These are phyloP conservation scores for Xerocomellus chrysenteron DNA, from an alignment of 768 basidiomycete genomes.

Conservation along the genomic window DNA sequence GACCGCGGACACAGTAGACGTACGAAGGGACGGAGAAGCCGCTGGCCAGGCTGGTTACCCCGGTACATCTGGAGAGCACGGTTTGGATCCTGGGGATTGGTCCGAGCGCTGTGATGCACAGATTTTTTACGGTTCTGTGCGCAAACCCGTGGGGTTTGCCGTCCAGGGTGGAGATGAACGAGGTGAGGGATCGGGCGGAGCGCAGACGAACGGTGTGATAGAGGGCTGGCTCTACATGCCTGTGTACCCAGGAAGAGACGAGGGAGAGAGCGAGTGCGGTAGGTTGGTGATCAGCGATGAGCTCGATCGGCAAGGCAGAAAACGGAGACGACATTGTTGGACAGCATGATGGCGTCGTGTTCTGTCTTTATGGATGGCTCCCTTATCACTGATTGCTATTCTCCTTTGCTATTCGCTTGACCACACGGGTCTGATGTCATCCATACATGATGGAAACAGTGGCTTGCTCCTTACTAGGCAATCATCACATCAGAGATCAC, in stretches of 20 bases:
- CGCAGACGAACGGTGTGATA: slow-evolving; percentile 2
- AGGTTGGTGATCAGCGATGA: slow-evolving; percentile 22
- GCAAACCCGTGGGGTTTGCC: background rate
- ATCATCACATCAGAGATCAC: background rate
- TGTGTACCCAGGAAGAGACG: background rate
- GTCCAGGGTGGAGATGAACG: background rate
- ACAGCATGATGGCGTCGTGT: background rate
- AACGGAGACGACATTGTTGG: slow-evolving; percentile 9
- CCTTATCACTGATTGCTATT: background rate
- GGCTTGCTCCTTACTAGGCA: no score
- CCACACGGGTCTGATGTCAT: background rate
- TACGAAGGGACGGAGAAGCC: no score
- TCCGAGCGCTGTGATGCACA: slow-evolving; percentile 2
- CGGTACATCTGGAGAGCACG: background rate
- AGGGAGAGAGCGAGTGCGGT: background rate
- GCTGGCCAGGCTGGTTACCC: background rate
- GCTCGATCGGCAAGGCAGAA: slow-evolving; percentile 31
- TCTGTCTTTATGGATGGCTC: background rate
- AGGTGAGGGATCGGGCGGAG: background rate
- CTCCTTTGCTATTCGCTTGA: background rate
- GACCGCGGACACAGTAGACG: no score
- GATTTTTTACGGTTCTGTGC: background rate
- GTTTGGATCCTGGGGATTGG: background rate
- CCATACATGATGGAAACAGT: background rate
- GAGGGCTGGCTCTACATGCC: background rate